These are phyloP conservation scores for Fonsecaea erecta DNA, from an alignment of 2,329 filamentous ascomycete genomes.

Conservation along the genomic window DNA sequence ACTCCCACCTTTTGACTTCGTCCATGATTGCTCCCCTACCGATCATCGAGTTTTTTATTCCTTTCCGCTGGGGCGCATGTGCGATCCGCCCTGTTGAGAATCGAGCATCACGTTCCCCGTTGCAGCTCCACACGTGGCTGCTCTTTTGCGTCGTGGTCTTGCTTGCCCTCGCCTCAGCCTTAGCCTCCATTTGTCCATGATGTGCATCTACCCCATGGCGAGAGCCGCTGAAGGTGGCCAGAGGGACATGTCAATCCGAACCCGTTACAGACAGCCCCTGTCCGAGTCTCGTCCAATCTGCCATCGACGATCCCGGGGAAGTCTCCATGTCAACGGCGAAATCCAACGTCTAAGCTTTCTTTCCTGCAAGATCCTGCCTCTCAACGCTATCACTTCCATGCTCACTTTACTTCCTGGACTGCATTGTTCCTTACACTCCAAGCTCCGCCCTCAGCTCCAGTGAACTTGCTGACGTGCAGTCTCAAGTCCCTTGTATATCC, in stretches of 20 bases:
- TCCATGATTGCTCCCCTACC: not conserved
- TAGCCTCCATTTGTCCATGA: not conserved
- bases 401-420: not conserved
- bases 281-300: conserved; percentile 3
- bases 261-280: not conserved
- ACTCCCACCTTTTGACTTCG: not conserved
- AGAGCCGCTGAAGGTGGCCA: not conserved
- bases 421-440: not conserved
- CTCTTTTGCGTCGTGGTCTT: not conserved
- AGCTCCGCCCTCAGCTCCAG: not conserved
- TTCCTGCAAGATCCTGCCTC: not conserved
- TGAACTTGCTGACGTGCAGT: not conserved
- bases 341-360: not conserved
- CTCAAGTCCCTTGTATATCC: not conserved
- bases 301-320: conserved; percentile 11
- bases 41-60: not conserved
- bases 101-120: conserved; percentile 2
- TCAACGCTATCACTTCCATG: not conserved
- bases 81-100: conserved; percentile 8
- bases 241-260: conserved; percentile 7
- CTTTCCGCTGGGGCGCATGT: conserved; percentile 2
- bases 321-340: not conserved
- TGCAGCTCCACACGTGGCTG: not conserved
- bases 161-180: not conserved
- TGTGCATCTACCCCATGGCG: not conserved